Percentiles rank a stretch among this genome's conserved stretches.
phyloP scores from a whole-genome alignment of 1,284 basidiomycete species.

The Gomphus sp. region DNA sequence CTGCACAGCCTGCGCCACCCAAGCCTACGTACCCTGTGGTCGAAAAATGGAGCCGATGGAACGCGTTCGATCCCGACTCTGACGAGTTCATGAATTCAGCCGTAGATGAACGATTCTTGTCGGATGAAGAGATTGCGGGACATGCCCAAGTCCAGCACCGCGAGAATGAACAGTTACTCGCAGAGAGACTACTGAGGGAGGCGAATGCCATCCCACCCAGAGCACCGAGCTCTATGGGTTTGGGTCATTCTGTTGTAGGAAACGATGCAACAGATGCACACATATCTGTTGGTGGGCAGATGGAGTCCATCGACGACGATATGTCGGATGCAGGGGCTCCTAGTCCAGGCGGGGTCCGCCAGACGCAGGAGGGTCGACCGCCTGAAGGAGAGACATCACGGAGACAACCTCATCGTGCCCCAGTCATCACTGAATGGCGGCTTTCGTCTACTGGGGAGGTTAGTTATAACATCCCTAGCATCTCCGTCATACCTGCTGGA shows the following conservation, averaged over 20 bases:
- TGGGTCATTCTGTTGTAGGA: not conserved
- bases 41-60: conserved; percentile 55
- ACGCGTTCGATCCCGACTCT: conserved; percentile 71
- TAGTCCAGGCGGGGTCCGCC: not conserved
- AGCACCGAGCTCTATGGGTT: not conserved
- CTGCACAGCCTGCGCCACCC: conserved; percentile 3
- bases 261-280: not conserved
- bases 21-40: conserved; percentile 6
- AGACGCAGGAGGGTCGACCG: not conserved
- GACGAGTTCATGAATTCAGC: conserved; percentile 62
- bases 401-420: not conserved
- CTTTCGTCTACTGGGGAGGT: not conserved
- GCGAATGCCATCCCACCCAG: not conserved
- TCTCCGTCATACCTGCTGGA: not conserved
- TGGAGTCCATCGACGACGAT: not conserved
- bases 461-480: not conserved
- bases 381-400: not conserved
- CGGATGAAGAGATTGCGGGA: conserved; percentile 21
- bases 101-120: conserved; percentile 58
- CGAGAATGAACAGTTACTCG: not conserved
- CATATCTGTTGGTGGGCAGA: not conserved
- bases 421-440: not conserved
- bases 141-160: not conserved
- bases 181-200: conserved; percentile 1
- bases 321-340: not conserved